Conservation (phyloP, 495 filamentous ascomycete genomes). For the Lasiosphaeria hispida region DNA sequence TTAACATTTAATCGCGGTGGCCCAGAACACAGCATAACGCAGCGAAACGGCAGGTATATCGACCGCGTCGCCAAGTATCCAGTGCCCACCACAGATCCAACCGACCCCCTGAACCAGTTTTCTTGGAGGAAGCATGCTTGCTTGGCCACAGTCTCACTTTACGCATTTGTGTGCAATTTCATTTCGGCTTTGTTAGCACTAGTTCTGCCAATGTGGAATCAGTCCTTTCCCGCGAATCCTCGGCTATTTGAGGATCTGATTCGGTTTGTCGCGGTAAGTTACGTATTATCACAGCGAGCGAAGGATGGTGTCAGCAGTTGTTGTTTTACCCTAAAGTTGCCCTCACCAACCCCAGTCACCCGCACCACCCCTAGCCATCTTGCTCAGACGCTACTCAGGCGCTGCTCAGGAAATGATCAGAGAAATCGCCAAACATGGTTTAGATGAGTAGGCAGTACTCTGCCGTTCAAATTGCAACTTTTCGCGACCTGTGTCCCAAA, state of each 20-base stretch:
- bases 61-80: conserved; percentile 24
- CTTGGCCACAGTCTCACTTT: conserved; percentile 22
- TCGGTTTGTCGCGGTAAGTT: conserved; percentile 24
- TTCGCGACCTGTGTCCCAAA: no score
- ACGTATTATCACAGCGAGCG: no score
- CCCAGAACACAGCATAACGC: conserved; percentile 15
- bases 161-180: conserved; percentile 32
- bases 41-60: conserved; percentile 16
- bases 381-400: no score
- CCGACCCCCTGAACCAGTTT: conserved; percentile 34
- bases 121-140: conserved; percentile 27
- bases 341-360: no score
- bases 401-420: no score
- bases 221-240: conserved; percentile 19
- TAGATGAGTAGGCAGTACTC: no score
- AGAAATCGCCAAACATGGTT: no score
- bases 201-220: conserved; percentile 29
- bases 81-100: conserved; percentile 25
- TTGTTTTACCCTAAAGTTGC: no score
- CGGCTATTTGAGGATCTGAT: conserved; percentile 20
- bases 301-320: no score
- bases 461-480: no score
- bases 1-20: no score
- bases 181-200: conserved; percentile 26
- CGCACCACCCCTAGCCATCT: no score